Evolutionary conservation across 225 moss, liverwort and hornwort species (phyloP), one percentile per base, ranked within the genome.

Genomic region (Sphagnum tenellum): DNA sequence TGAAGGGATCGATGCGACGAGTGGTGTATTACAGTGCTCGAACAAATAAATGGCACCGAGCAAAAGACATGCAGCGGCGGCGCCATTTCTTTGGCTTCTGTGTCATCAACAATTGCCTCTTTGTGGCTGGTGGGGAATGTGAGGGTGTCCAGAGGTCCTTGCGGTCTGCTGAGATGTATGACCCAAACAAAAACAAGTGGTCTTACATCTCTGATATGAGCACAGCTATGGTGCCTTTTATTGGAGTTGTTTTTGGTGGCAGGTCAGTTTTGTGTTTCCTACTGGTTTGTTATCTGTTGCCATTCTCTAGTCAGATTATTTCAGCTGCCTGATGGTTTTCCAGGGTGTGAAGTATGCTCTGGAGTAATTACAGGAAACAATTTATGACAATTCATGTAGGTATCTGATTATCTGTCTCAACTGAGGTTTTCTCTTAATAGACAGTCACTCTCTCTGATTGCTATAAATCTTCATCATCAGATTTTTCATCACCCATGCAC

Each of bases 41-140:
- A 52, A 98, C 90, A 52, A 98, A 93, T 74, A 98, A 93, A 79
- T 98, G 98, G 98, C 98, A 98, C 70, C 89, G 98, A 69, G 93
- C 90, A 63, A 90, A 87, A 55, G 81, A 90, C 65, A 98, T 93
- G 93, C 87, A 87, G 69, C 84, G 86, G 71, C 83, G 94, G 68
- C 89, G 93, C 46, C 93, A 98, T 69, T 90, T 93, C 70, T 98
- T 98, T 77, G 98, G 98, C 58, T 93, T 89, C 72, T 98, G 89
- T 73, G 98, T 98, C 12, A 93, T 98, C 67, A 98, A 98, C 74
- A 98, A 98, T 61, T 98, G 90, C 67, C 76, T 98, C 9, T 98
- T 90, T 73, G 98, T 98, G 65, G 98, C 98, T 71, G 98, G 93
- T 71, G 98, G 93, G 49, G 98, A 98, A 71, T 93, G 93, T 66